These are phyloP conservation scores for Kurtzmaniella quercitrusa DNA, from an alignment of 1,139 yeast genomes.

Conservation along the genomic window DNA sequence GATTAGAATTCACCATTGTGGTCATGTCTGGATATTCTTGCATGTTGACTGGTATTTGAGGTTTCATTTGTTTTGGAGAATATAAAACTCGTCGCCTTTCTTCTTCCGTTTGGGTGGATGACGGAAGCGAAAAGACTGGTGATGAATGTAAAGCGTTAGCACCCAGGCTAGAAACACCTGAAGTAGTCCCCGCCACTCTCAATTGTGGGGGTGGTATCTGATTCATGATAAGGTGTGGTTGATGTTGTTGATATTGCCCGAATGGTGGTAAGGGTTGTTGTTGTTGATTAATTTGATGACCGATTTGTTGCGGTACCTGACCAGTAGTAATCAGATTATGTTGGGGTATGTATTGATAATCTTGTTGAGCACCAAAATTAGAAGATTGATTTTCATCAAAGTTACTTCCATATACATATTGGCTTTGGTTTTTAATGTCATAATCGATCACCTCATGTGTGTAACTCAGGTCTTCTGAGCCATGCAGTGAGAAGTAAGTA, in stretches of 20 bases:
- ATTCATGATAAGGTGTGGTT: background rate
- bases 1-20: slow-evolving; percentile 35
- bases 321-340: background rate
- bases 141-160: background rate
- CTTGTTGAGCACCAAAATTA: background rate
- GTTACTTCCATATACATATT: background rate
- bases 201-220: background rate
- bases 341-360: background rate
- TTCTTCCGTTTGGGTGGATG: background rate
- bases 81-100: background rate
- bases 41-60: background rate
- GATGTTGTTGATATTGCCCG: background rate
- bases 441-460: slow-evolving; percentile 7
- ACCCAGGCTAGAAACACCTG: background rate
- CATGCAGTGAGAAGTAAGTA: slow-evolving; percentile 5
- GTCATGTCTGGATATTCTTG: slow-evolving; percentile 38
- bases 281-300: slow-evolving; percentile 20
- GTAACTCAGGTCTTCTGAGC: slow-evolving; percentile 7
- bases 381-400: background rate
- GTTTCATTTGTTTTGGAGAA: slow-evolving; percentile 1
- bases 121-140: background rate
- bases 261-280: slow-evolving; percentile 15
- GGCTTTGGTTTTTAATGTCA: slow-evolving; percentile 1
- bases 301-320: background rate
- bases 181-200: background rate